Conservation (phyloP, 2,329 filamentous ascomycete genomes). For the Byssoonygena ceratinophila region DNA sequence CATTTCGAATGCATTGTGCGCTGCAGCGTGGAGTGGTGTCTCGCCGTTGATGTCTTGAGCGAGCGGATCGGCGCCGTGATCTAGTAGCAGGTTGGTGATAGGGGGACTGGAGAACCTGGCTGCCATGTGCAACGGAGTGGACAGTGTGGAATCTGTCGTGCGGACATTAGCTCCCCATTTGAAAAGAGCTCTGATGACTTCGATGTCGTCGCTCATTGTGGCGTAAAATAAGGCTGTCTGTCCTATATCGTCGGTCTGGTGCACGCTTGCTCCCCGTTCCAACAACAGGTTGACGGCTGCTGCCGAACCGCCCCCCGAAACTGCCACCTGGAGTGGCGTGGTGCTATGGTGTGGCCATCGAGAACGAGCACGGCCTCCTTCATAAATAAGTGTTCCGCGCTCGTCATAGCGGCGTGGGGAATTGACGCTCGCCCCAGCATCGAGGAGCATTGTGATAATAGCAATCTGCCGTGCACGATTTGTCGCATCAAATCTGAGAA, state of each 20-base stretch:
- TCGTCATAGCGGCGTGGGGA: neutral
- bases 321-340: conserved; percentile 4
- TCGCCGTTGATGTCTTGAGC: conserved; percentile 30
- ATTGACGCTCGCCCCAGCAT: conserved; percentile 3
- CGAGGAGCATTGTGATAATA: neutral
- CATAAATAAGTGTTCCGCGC: neutral
- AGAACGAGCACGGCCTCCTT: neutral
- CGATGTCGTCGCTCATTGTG: conserved; percentile 1
- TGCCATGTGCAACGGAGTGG: conserved; percentile 5
- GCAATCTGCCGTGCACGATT: neutral
- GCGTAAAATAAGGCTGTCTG: conserved; percentile 10
- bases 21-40: conserved; percentile 23
- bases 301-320: neutral
- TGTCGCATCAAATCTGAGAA: neutral
- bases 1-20: neutral
- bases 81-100: neutral
- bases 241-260: neutral
- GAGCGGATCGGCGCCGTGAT: conserved; percentile 27
- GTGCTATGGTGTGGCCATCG: neutral
- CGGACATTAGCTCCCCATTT: conserved; percentile 1
- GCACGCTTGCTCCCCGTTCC: neutral
- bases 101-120: neutral
- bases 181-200: neutral
- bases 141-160: neutral
- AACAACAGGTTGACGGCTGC: conserved; percentile 2